These are phyloP conservation scores for Porcisia hertigi DNA, from an alignment of 208 protist genomes.

Conservation along the genomic window DNA sequence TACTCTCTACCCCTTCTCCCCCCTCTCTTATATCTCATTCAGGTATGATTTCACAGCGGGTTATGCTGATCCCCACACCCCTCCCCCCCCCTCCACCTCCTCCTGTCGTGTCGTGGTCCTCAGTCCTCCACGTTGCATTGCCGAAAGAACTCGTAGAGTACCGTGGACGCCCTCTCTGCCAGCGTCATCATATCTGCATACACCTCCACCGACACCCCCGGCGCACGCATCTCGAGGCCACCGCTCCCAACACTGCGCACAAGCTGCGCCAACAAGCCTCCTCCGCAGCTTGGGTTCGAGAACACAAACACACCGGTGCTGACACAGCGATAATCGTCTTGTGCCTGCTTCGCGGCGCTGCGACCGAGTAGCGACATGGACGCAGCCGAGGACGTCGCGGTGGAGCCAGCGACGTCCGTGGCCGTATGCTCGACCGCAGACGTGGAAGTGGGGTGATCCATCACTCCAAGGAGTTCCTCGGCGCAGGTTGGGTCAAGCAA, in stretches of 20 bases:
- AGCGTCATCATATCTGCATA: slow-evolving; percentile 50
- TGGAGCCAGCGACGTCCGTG: not conserved
- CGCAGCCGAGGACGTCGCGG: not conserved
- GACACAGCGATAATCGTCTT: slow-evolving; percentile 22
- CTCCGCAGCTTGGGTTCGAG: slow-evolving; percentile 50
- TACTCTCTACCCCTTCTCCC: no score
- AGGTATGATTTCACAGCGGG: not conserved
- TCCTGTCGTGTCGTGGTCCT: slow-evolving; percentile 1
- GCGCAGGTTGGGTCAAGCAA: slow-evolving; percentile 65
- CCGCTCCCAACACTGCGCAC: slow-evolving; percentile 21
- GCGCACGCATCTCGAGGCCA: not conserved
- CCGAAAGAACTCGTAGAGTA: slow-evolving; percentile 80
- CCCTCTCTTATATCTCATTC: not conserved
- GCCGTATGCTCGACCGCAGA: slow-evolving; percentile 10
- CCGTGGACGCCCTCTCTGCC: slow-evolving; percentile 53
- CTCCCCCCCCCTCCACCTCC: not conserved
- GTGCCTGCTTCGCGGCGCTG: not conserved
- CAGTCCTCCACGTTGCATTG: slow-evolving; percentile 67
- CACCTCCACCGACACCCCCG: slow-evolving; percentile 27
- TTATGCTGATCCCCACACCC: no score
- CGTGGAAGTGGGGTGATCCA: not conserved
- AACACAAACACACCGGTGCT: slow-evolving; percentile 68
- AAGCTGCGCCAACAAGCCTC: slow-evolving; percentile 50
- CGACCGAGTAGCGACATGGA: not conserved
- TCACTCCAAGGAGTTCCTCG: slow-evolving; percentile 52